These are phyloP conservation scores for Aspergillus nidulans DNA, from an alignment of 495 filamentous ascomycete species.

Conservation along the genomic window DNA sequence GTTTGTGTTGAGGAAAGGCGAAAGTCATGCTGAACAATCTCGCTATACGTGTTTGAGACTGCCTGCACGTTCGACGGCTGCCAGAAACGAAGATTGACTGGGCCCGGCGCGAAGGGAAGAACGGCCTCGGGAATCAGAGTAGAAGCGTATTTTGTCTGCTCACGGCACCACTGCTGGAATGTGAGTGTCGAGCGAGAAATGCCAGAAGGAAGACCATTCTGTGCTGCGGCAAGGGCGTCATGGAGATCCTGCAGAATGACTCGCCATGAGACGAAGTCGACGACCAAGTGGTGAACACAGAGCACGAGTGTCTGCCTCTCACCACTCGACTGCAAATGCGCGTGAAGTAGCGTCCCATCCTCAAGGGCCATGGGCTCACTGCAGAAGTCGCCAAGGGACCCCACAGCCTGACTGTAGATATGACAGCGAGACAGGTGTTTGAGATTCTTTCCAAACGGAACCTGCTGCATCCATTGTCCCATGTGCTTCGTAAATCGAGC, in stretches of 20 bases:
- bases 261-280: constrained; percentile 7
- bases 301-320: background rate
- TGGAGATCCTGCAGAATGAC: constrained; percentile 6
- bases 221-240: background rate
- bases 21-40: background rate
- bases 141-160: background rate
- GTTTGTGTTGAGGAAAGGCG: constrained; percentile 1
- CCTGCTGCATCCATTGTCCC: background rate
- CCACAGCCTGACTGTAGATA: background rate
- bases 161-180: constrained; percentile 8
- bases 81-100: constrained; percentile 1
- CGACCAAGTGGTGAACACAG: constrained; percentile 6
- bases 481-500: background rate
- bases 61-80: background rate
- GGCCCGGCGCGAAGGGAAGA: background rate
- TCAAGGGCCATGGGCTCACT: constrained; percentile 6
- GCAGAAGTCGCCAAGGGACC: background rate
- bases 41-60: background rate
- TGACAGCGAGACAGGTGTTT: background rate
- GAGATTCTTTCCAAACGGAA: background rate
- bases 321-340: background rate
- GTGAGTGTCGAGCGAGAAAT: background rate
- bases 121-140: background rate
- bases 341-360: background rate
- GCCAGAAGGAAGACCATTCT: background rate